phyloP scores from a whole-genome alignment of 768 basidiomycete genomes.

The Rhodotorula toruloides region DNA sequence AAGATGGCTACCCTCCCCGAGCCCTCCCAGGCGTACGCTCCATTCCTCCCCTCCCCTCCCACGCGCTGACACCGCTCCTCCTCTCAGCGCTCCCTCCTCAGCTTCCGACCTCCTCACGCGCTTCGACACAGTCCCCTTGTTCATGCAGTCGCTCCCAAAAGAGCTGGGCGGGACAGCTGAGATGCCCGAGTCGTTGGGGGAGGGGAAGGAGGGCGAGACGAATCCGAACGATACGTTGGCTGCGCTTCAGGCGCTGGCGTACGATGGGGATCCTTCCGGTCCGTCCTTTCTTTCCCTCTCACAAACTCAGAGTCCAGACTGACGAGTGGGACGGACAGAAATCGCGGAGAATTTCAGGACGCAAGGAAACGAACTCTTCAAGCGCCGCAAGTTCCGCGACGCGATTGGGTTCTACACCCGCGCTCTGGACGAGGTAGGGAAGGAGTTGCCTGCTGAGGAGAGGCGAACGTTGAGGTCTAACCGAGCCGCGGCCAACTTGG shows the following conservation, averaged over 20 bases:
- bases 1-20: not conserved
- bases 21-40: not conserved
- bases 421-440: slow-evolving; percentile 77
- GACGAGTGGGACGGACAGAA: slow-evolving; percentile 53
- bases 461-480: slow-evolving; percentile 67
- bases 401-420: slow-evolving; percentile 85
- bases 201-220: slow-evolving; percentile 55
- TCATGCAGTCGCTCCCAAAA: slow-evolving; percentile 78
- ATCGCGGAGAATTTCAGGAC: slow-evolving; percentile 87
- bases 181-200: no score
- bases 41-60: not conserved
- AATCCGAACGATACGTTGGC: slow-evolving; percentile 58
- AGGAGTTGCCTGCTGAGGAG: slow-evolving; percentile 50
- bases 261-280: slow-evolving; percentile 95
- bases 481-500: slow-evolving; percentile 87
- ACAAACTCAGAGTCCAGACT: not conserved
- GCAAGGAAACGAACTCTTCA: slow-evolving; percentile 92
- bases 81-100: not conserved
- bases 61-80: not conserved
- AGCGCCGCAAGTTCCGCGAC: slow-evolving; percentile 76
- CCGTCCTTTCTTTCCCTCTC: slow-evolving; percentile 47
- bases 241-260: slow-evolving; percentile 74
- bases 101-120: slow-evolving; percentile 44
- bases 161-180: slow-evolving; percentile 18
- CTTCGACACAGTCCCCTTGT: slow-evolving; percentile 72